These are phyloP conservation scores for Termitomyces sp. DNA, from an alignment of 768 basidiomycete species.

Conservation along the genomic window DNA sequence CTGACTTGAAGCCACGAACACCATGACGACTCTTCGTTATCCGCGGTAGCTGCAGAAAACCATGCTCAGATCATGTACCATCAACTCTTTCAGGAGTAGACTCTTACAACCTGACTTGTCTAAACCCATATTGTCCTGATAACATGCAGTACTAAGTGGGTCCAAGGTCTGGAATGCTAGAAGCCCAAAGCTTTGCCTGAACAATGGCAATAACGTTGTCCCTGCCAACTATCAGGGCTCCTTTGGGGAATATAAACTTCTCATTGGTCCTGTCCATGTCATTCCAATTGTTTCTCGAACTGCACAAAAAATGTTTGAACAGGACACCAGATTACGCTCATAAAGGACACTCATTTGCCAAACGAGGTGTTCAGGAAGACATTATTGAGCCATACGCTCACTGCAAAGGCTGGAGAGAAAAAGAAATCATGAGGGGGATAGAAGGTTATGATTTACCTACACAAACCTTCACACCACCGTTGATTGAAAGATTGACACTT, in stretches of 20 bases:
- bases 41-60: slow-evolving; percentile 32
- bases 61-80: background rate
- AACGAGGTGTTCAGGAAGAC: slow-evolving; percentile 70
- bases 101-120: slow-evolving; percentile 57
- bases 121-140: slow-evolving; percentile 77
- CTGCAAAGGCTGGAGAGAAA: slow-evolving; percentile 64
- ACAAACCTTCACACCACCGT: slow-evolving; percentile 73
- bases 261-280: slow-evolving; percentile 68
- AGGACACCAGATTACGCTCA: background rate
- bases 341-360: slow-evolving; percentile 55
- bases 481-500: slow-evolving; percentile 73
- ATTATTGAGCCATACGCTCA: slow-evolving; percentile 78
- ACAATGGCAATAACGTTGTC: slow-evolving; percentile 81
- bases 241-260: slow-evolving; percentile 59
- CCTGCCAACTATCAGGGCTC: slow-evolving; percentile 44
- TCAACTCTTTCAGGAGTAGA: background rate
- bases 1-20: slow-evolving; percentile 70
- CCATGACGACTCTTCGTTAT: slow-evolving; percentile 76
- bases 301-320: slow-evolving; percentile 18
- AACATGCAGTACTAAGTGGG: background rate
- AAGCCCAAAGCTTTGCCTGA: slow-evolving; percentile 44
- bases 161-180: background rate
- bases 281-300: slow-evolving; percentile 65
- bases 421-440: background rate
- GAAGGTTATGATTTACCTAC: background rate